Conservation (phyloP, 2,329 filamentous ascomycete genomes). For the Talaromyces sp. region DNA sequence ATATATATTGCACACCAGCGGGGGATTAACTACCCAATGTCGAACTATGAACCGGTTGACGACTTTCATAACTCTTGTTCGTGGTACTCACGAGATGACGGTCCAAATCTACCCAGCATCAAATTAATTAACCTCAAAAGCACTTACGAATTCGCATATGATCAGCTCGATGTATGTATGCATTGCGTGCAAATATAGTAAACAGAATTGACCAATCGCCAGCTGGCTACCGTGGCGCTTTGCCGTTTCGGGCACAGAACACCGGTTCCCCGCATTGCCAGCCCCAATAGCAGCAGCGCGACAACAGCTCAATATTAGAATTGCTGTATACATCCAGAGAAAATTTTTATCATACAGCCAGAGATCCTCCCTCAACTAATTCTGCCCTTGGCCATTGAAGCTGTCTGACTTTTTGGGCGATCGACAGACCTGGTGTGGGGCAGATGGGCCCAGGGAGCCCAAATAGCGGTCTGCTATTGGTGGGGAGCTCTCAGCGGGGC, state of each 20-base stretch:
- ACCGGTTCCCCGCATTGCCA: not conserved
- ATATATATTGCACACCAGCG: no score
- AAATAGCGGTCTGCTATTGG: not conserved
- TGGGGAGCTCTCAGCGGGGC: not conserved
- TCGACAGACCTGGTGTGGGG: not conserved
- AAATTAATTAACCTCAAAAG: no score
- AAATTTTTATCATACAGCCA: not conserved
- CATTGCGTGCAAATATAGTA: not conserved
- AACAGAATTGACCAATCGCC: not conserved
- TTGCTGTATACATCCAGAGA: not conserved
- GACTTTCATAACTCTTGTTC: not conserved
- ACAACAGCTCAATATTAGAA: not conserved
- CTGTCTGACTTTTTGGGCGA: not conserved
- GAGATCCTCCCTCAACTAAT: not conserved
- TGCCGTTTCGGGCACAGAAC: not conserved
- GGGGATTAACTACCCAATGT: no score
- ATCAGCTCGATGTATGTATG: no score
- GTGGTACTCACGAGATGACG: no score
- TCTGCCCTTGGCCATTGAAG: not conserved
- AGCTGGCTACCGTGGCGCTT: not conserved
- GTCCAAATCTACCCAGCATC: no score
- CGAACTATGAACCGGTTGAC: no score
- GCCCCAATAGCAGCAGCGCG: not conserved
- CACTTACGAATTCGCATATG: no score
- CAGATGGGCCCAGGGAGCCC: not conserved